A percentile compares a stretch with the other conserved stretches of the same genome.
Evolutionary conservation across 345 rosid genomes (phyloP).

Genomic region (Ceriops tagal): DNA sequence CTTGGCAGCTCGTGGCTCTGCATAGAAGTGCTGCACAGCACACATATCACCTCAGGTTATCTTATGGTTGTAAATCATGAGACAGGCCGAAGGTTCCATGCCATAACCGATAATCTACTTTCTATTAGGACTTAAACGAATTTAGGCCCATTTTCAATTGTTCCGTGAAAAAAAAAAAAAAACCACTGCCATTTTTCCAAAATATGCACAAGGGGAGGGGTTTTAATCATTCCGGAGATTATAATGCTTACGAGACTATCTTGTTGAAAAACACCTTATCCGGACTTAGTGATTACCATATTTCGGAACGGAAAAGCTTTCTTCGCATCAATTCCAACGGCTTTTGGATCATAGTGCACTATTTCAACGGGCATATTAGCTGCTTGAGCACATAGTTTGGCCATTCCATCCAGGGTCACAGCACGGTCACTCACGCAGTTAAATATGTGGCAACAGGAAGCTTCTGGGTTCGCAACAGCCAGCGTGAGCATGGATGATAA

Average conservation of each 20-base stretch:
- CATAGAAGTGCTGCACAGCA: constrained; percentile 74
- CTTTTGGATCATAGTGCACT: constrained; percentile 88
- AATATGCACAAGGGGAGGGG: neutral
- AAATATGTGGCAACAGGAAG: constrained; percentile 66
- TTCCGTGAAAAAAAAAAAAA: no score
- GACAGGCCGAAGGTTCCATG: no score
- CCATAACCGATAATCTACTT: no score
- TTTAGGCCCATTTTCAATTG: no score
- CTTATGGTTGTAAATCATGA: neutral
- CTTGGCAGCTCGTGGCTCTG: constrained; percentile 95
- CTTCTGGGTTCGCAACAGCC: constrained; percentile 70
- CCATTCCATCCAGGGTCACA: constrained; percentile 91
- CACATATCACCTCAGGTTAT: constrained; percentile 2
- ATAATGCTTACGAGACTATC: neutral
- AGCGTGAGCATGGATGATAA: constrained; percentile 81
- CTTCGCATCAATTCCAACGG: constrained; percentile 73
- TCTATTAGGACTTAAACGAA: no score
- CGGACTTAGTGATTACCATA: constrained; percentile 45
- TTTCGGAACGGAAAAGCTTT: constrained; percentile 93
- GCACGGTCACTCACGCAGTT: constrained; percentile 90
- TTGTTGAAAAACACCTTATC: neutral
- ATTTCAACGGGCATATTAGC: constrained; percentile 69
- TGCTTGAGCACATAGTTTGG: constrained; percentile 84
- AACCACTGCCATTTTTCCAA: neutral
- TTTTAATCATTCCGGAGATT: neutral